Evolutionary conservation across 202 grass and related monocot species (phyloP).

Genomic region (Panicum hallii): DNA sequence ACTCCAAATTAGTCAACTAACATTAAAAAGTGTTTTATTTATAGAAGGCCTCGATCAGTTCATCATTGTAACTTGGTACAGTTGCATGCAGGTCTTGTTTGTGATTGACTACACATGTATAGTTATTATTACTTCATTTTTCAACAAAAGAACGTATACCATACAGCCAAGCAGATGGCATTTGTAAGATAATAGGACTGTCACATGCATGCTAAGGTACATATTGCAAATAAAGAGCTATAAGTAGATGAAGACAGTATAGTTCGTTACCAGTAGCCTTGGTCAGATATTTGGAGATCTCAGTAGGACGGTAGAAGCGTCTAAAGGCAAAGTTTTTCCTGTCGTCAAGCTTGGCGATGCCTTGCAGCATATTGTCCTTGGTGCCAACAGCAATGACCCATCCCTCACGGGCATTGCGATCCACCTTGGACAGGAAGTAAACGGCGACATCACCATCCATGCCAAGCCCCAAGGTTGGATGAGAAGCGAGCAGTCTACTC

Average conservation of each 20-base stretch:
- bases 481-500: neutral
- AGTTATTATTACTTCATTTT: too few species aligned
- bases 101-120: too few species aligned
- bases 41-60: too few species aligned
- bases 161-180: neutral
- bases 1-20: too few species aligned
- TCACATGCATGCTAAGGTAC: neutral
- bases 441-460: neutral
- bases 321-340: neutral
- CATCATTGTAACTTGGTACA: too few species aligned
- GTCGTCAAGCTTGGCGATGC: neutral
- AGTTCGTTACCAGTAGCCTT: neutral
- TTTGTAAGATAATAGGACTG: neutral
- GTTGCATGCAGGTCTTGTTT: too few species aligned
- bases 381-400: neutral
- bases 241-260: neutral
- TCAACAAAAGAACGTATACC: neutral
- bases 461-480: neutral
- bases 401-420: neutral
- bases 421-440: neutral
- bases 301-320: neutral
- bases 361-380: neutral
- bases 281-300: neutral
- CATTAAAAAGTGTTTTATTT: too few species aligned
- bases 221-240: neutral